Percentiles rank a stretch among this genome's conserved stretches.
These are phyloP conservation scores for Aureobasidium sp. DNA, from an alignment of 2,329 filamentous ascomycete genomes.

Conservation along the genomic window DNA sequence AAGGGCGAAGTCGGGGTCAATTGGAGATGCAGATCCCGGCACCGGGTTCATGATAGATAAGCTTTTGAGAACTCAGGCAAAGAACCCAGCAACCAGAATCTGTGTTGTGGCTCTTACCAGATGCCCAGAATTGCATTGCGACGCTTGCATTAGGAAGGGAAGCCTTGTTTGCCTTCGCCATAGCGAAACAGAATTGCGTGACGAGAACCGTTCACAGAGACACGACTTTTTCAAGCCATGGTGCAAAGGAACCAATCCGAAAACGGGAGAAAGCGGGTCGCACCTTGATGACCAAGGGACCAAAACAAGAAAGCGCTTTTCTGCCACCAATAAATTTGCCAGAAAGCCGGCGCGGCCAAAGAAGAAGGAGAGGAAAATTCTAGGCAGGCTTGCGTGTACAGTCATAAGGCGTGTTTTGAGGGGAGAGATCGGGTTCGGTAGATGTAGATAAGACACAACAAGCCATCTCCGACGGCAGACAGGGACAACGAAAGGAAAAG, in stretches of 20 bases:
- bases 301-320: background rate
- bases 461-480: background rate
- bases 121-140: conserved; percentile 1
- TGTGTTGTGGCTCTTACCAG: background rate
- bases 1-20: background rate
- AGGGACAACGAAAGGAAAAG: background rate
- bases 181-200: background rate
- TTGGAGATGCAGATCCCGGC: conserved; percentile 1
- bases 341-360: background rate
- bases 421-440: background rate
- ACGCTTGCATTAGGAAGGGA: background rate
- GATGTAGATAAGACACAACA: conserved; percentile 3
- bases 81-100: background rate
- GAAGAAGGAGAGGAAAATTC: background rate
- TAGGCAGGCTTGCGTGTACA: conserved; percentile 4
- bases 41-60: background rate
- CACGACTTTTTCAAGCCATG: background rate
- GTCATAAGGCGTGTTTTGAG: background rate
- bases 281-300: background rate
- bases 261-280: conserved; percentile 5
- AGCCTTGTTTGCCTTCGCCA: background rate
- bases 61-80: background rate
- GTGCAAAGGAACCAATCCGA: background rate
- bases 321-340: conserved; percentile 1
- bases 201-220: background rate